Evolutionary conservation across 1,139 yeast species (phyloP), one percentile per base, ranked within the genome.

Genomic region (Diutina sp.): DNA sequence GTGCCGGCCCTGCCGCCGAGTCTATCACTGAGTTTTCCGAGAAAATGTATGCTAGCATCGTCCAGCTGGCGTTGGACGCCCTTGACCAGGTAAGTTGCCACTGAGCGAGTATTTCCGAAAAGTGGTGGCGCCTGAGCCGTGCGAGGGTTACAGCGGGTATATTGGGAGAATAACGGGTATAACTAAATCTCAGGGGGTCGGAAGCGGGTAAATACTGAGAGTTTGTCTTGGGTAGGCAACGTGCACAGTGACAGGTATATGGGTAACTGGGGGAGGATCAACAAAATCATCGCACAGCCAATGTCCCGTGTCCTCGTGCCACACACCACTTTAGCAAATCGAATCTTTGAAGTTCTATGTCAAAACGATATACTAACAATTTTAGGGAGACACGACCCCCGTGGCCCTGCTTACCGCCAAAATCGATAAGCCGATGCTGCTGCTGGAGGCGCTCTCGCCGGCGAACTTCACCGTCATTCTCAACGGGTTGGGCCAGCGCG

Each of bases 11-110:
- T n/a, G 30, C 38, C 18, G 51, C 29, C 16, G 25, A 44, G 9
- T 29, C 29, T 29, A 47, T 47, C 30, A 25, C 51, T 11, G 51
- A 47, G 11, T 75, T 79, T 63, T 72, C 80, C 47, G 81, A 78
- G 57, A 78, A 81, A 66, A 78, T 86, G 80, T 87, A 84, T 69
- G 70, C 77, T 56, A 76, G 87, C 52, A 82, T 79, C 65, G 83
- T 87, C 41, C 79, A 78, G 62, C 79, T 87, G 58, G 95, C 95
- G 46, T 72, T 88, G 61, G 86, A 84, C 56, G 81, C 86, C 57
- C 72, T 86, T 64, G 90, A 85, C 60, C 79, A 76, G 71, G 77
- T 72, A 80, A 74, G 78, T 76, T 76, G 69, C 50, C 55, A 45
- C 51, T 28, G 25, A 21, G 25, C 25, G 25, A 21, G 12, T 32